phyloP scores from a whole-genome alignment of 1,139 yeast genomes.

The Nematodospora anomalae region DNA sequence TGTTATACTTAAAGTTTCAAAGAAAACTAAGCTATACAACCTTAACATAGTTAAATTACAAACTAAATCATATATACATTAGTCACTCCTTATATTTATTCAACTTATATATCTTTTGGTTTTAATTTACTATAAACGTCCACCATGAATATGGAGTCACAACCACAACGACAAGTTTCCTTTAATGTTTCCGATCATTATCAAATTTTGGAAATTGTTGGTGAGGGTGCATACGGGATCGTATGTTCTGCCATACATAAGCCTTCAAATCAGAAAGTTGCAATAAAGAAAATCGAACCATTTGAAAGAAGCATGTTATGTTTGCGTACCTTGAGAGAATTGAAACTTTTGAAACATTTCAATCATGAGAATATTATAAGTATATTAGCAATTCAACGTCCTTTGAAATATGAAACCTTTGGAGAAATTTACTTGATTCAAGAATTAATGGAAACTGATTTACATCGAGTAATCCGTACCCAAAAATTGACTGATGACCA shows the following conservation, averaged over 20 bases:
- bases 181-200: constrained; percentile 35
- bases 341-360: constrained; percentile 35
- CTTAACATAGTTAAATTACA: neutral
- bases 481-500: constrained; percentile 62
- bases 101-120: neutral
- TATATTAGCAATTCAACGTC: constrained; percentile 40
- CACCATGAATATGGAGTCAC: neutral
- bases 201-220: constrained; percentile 44
- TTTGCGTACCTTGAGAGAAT: constrained; percentile 44
- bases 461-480: constrained; percentile 56
- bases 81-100: neutral
- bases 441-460: constrained; percentile 71
- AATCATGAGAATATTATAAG: constrained; percentile 42
- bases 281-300: constrained; percentile 45
- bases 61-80: neutral
- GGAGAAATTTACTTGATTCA: constrained; percentile 70
- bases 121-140: neutral
- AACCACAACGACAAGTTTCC: constrained; percentile 20
- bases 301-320: constrained; percentile 39
- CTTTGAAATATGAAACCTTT: constrained; percentile 37
- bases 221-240: constrained; percentile 49
- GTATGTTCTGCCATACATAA: constrained; percentile 43
- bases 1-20: neutral
- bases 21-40: neutral
- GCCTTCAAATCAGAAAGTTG: constrained; percentile 41